Conservation (phyloP, 2,329 filamentous ascomycete species). For the Blastomyces emzantsi region DNA sequence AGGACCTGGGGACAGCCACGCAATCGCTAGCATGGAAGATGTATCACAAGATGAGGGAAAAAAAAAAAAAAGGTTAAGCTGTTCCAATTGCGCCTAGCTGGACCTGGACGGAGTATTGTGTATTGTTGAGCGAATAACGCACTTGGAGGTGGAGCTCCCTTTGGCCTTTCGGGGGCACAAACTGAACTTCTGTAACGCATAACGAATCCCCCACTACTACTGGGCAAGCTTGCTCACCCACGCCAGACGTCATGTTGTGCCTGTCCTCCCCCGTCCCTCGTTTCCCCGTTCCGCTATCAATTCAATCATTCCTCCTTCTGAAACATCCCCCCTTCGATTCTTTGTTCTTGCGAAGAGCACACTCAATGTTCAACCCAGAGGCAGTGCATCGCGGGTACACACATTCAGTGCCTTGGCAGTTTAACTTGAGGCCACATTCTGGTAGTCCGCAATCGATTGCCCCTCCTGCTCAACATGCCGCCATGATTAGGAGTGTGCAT, state of each 20-base stretch:
- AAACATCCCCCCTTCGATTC: not conserved
- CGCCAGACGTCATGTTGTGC: not conserved
- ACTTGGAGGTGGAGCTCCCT: not conserved
- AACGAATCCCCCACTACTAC: not conserved
- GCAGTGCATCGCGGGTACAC: not conserved
- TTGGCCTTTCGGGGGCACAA: not conserved
- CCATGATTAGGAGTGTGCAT: not conserved
- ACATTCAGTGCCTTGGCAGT: not conserved
- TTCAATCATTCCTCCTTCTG: not conserved
- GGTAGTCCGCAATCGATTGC: not conserved
- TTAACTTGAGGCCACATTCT: not conserved
- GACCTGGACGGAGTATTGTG: too few relatives aligned
- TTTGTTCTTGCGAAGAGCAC: slow-evolving; percentile 1
- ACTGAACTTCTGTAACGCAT: not conserved
- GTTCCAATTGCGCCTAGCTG: not conserved
- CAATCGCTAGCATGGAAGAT: not conserved
- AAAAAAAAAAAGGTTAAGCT: not conserved
- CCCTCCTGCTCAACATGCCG: not conserved
- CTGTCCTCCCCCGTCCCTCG: not conserved
- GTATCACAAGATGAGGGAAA: not conserved
- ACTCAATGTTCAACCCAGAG: not conserved
- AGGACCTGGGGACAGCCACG: not conserved
- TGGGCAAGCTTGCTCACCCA: not conserved
- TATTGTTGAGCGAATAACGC: too few relatives aligned
- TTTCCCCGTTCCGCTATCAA: not conserved